These are phyloP conservation scores for Eleusine coracana DNA, from an alignment of 176 grass and related monocot species.

Conservation along the genomic window DNA sequence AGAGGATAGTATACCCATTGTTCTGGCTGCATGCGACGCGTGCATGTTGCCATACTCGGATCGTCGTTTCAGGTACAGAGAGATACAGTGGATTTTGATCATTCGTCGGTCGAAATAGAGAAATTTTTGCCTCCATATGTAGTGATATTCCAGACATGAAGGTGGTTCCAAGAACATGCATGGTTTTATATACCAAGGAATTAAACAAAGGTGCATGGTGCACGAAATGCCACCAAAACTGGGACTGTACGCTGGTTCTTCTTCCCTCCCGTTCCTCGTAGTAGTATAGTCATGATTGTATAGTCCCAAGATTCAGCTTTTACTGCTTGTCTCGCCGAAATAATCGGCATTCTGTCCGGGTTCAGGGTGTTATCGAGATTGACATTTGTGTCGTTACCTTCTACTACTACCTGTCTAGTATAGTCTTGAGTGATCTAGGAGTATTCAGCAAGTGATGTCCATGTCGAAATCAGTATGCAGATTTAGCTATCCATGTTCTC, in stretches of 20 bases:
- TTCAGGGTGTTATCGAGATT: slow-evolving; percentile 12
- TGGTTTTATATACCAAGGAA: neutral
- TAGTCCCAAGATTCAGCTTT: slow-evolving; percentile 27
- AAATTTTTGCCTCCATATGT: neutral
- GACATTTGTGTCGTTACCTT: slow-evolving; percentile 12
- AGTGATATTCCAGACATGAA: neutral
- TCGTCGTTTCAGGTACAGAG: neutral
- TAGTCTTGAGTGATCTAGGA: neutral
- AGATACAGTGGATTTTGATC: neutral
- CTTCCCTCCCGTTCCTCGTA: neutral
- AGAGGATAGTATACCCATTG: too few species aligned
- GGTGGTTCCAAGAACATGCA: neutral
- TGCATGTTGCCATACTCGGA: neutral
- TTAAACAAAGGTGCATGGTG: neutral
- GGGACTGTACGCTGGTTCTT: neutral
- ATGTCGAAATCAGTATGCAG: neutral
- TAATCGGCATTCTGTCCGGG: slow-evolving; percentile 31
- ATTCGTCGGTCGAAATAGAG: neutral
- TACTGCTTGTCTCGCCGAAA: slow-evolving; percentile 44
- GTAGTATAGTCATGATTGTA: neutral
- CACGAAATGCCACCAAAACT: slow-evolving; percentile 14
- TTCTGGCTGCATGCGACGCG: neutral
- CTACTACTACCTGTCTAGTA: neutral
- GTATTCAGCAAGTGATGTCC: neutral
- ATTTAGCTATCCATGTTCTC: neutral